These are phyloP conservation scores for Nelumbo lutea DNA, from an alignment of 164 flowering plant genomes.

Conservation along the genomic window DNA sequence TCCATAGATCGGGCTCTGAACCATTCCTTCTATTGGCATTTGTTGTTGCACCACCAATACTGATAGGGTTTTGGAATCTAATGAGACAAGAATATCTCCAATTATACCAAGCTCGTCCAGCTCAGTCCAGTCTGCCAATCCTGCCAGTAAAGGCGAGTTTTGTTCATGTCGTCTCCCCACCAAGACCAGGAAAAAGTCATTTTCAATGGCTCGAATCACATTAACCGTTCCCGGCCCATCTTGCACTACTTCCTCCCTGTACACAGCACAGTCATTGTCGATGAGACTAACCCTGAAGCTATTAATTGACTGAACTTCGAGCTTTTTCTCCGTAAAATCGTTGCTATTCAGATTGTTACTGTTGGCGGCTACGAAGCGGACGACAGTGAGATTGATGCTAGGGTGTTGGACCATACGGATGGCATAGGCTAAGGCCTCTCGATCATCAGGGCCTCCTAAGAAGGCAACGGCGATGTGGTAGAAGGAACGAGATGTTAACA, in stretches of 20 bases:
- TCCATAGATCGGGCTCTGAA: too few relatives aligned
- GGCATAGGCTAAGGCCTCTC: background rate
- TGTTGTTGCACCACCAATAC: slow-evolving; percentile 41
- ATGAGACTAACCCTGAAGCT: background rate
- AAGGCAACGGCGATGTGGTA: background rate
- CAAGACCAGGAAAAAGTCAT: background rate
- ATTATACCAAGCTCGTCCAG: slow-evolving; percentile 32
- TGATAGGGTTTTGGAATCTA: slow-evolving; percentile 20
- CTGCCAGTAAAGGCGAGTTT: slow-evolving; percentile 14
- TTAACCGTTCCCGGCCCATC: background rate
- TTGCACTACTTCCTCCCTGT: background rate
- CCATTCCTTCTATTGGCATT: too few relatives aligned
- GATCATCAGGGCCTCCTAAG: background rate
- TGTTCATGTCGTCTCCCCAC: background rate
- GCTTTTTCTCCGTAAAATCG: background rate
- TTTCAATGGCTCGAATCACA: background rate
- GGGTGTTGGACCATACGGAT: background rate
- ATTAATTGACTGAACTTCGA: background rate
- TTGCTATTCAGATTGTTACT: background rate
- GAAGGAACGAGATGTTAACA: background rate
- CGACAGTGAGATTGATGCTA: background rate
- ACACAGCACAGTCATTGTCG: background rate
- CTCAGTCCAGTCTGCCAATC: slow-evolving; percentile 23
- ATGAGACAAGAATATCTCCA: slow-evolving; percentile 34
- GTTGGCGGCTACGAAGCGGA: background rate